Base-by-base conservation (phyloP, 2,329 filamentous ascomycete genomes). In the Cordyceps cateniannulata region DNA sequence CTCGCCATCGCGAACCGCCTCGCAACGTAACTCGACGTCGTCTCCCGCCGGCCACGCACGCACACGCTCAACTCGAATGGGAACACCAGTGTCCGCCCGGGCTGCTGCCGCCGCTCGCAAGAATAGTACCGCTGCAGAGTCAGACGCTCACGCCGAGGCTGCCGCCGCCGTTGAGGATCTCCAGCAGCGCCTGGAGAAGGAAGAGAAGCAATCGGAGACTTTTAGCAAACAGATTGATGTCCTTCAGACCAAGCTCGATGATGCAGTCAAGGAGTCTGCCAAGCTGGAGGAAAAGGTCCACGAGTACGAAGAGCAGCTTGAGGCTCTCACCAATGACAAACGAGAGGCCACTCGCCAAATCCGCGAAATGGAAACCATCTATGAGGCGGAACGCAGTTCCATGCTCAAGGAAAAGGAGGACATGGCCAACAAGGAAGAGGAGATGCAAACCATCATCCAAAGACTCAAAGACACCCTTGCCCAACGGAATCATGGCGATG, bases 371-470 rank as follows among this genome's bases (percentile, higher is more conserved):
- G 93, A 97, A 74, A 86, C 87, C 65, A 93, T 96, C 65, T 96
- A 96, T 73, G 93, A 98, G 73, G 86, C 89, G 49, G 95, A 99
- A 76, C 85, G 91, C 64, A 90, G 88, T 69, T 86, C 90, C 59
- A 89, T 93, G 76, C 86, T 91, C 70, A 91, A 93, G 75, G 93
- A 98, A 73, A 95, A 96, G 77, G 93, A 97, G 66, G 91, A 96
- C 67, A 88, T 93, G 75, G 81, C 84, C 59, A 88, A 88, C 67
- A 84, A 88, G 61, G 92, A 97, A 71, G 92, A 96, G 70, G 92
- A 96, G 73, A 87, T 98, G 83, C 91, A 96, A 74, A 81, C 85
- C 62, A 89, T 93, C 59, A 95, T 98, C 69, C 91, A 96, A 76
- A 83, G 93, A 60, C 79, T 99, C 67, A 98, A 97, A 80, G 93